Conservation (phyloP, 1,284 basidiomycete genomes). For the Malassezia slooffiae region DNA sequence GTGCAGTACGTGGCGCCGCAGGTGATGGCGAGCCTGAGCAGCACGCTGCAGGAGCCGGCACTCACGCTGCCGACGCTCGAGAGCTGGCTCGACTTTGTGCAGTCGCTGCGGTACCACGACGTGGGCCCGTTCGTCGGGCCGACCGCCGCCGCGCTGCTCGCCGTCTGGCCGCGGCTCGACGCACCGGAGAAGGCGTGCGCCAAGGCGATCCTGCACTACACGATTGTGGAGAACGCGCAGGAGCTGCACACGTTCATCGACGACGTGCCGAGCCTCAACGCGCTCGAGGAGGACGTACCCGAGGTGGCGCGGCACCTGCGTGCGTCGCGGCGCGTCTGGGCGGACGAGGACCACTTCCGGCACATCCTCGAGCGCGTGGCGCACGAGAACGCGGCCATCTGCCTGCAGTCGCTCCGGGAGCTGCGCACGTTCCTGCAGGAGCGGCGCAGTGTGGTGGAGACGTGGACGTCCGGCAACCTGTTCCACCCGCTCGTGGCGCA, state of each 20-base stretch:
- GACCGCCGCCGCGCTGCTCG: slow-evolving; percentile 73
- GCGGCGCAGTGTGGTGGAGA: slow-evolving; percentile 25
- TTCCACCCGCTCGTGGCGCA: slow-evolving; percentile 70
- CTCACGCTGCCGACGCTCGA: slow-evolving; percentile 67
- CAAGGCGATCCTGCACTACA: slow-evolving; percentile 57
- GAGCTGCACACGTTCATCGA: slow-evolving; percentile 55
- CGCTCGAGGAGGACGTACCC: slow-evolving; percentile 32
- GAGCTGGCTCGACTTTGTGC: slow-evolving; percentile 72
- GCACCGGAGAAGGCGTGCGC: slow-evolving; percentile 54
- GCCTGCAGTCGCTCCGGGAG: slow-evolving; percentile 65
- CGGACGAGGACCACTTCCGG: slow-evolving; percentile 52
- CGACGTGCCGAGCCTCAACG: slow-evolving; percentile 53
- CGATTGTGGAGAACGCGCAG: slow-evolving; percentile 57
- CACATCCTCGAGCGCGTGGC: slow-evolving; percentile 64
- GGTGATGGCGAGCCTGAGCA: slow-evolving; percentile 92
- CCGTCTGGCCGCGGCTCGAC: slow-evolving; percentile 64
- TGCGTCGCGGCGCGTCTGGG: slow-evolving; percentile 47
- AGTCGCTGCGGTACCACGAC: slow-evolving; percentile 59
- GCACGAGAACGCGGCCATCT: slow-evolving; percentile 73
- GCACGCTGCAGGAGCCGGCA: slow-evolving; percentile 62
- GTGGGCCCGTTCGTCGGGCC: slow-evolving; percentile 75
- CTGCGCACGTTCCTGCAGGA: slow-evolving; percentile 51
- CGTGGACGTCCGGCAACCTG: slow-evolving; percentile 50
- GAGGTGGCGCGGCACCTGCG: slow-evolving; percentile 37
- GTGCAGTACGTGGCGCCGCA: slow-evolving; percentile 32